Conservation (phyloP, 2,329 filamentous ascomycete species). For the Rhinocladiella similis region DNA sequence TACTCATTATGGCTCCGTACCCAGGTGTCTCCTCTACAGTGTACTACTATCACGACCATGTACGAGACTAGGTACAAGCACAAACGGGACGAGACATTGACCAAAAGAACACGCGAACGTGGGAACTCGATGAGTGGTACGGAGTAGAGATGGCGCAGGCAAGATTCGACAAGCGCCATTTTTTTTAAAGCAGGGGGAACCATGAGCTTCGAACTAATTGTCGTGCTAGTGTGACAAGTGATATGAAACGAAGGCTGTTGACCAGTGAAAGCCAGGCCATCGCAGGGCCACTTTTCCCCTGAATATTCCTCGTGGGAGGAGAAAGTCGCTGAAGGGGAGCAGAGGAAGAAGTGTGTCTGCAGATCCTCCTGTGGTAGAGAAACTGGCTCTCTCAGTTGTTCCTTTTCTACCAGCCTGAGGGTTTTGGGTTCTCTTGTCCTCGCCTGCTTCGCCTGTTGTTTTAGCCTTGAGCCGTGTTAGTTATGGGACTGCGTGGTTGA, state of each 20-base stretch:
- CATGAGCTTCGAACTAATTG: neutral
- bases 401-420: neutral
- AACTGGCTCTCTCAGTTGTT: neutral
- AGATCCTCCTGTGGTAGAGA: neutral
- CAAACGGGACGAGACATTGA: too few species aligned
- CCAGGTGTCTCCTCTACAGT: too few species aligned
- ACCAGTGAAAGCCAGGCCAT: neutral
- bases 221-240: slow-evolving; percentile 17
- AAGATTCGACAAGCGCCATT: neutral
- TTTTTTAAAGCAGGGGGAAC: neutral
- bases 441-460: neutral
- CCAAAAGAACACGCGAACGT: neutral
- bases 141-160: neutral
- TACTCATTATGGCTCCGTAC: too few species aligned
- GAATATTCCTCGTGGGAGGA: slow-evolving; percentile 6
- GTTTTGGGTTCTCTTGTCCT: neutral
- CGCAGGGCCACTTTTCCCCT: slow-evolving; percentile 10
- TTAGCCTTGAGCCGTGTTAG: neutral
- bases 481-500: neutral
- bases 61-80: too few species aligned
- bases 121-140: neutral
- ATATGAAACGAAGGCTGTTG: slow-evolving; percentile 15
- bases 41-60: too few species aligned
- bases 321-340: neutral
- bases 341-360: too few species aligned